Percentiles rank a stretch among this genome's conserved stretches.
Conservation (phyloP, 441 rosid genomes). For the Mallotus repandus region DNA sequence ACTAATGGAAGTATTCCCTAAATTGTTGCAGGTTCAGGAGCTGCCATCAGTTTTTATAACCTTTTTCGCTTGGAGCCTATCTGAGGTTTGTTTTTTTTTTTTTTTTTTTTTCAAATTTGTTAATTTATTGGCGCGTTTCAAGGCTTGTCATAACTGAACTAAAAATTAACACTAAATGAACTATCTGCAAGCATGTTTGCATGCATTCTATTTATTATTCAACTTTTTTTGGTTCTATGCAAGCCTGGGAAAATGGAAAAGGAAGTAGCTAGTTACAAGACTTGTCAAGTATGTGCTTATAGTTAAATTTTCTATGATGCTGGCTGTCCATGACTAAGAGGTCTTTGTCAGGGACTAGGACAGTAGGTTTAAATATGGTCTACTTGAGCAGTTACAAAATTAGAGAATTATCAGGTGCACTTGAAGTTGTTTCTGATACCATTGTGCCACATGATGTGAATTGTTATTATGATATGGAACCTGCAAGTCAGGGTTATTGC, state of each 20-base stretch:
- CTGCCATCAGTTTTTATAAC: slow-evolving; percentile 63
- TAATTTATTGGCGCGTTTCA: neutral
- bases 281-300: neutral
- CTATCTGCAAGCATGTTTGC: neutral
- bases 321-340: neutral
- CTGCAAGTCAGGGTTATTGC: neutral
- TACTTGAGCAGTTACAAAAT: neutral
- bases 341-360: neutral
- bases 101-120: slow-evolving; percentile 3
- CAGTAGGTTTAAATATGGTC: neutral
- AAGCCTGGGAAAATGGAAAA: neutral
- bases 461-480: neutral
- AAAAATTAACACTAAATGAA: neutral
- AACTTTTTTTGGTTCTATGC: neutral
- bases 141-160: neutral
- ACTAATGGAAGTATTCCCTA: neutral
- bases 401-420: neutral
- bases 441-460: neutral
- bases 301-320: neutral
- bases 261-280: neutral
- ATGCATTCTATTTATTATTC: neutral
- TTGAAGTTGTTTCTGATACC: neutral
- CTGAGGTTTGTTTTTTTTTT: slow-evolving; percentile 52
- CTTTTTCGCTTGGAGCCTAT: slow-evolving; percentile 66
- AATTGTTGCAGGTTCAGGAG: slow-evolving; percentile 55